phyloP scores from a whole-genome alignment of 2,329 filamentous ascomycete species.

The Chalaropsis thielavioides region DNA sequence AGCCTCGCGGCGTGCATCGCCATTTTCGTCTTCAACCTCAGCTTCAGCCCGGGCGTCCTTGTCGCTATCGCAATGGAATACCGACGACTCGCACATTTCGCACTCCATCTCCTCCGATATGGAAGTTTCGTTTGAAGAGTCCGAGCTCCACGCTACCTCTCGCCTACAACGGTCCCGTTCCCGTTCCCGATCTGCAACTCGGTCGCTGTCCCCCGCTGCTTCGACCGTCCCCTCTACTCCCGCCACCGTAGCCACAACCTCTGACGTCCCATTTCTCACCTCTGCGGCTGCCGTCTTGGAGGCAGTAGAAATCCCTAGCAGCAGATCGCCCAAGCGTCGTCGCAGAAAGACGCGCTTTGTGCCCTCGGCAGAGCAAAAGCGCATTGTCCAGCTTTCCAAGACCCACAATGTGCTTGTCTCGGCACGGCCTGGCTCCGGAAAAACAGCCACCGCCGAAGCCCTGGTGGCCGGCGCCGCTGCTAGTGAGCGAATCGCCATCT shows the following conservation, averaged over 20 bases:
- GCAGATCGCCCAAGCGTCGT: not conserved
- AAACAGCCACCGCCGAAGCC: constrained; percentile 24
- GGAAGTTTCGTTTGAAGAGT: not conserved
- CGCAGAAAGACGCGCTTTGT: not conserved
- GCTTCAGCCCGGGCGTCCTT: not conserved
- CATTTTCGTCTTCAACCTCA: not conserved
- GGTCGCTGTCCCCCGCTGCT: not conserved
- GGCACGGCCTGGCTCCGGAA: constrained; percentile 25
- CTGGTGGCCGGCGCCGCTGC: constrained; percentile 21
- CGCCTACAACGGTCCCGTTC: not conserved
- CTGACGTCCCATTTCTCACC: not conserved
- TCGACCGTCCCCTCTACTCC: not conserved
- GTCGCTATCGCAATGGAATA: not conserved
- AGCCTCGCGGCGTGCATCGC: not conserved
- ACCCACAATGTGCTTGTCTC: constrained; percentile 24
- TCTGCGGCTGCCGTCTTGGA: not conserved
- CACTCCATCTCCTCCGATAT: not conserved
- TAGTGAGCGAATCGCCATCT: constrained; percentile 19
- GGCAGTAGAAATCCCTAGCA: not conserved
- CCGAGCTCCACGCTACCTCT: not conserved
- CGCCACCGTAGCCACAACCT: not conserved
- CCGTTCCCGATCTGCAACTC: not conserved
- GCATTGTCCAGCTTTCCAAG: constrained; percentile 20
- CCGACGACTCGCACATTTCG: not conserved
- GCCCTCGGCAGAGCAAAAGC: constrained; percentile 22